Conservation (phyloP, 345 rosid species). For the Odontarrhena argentea region DNA sequence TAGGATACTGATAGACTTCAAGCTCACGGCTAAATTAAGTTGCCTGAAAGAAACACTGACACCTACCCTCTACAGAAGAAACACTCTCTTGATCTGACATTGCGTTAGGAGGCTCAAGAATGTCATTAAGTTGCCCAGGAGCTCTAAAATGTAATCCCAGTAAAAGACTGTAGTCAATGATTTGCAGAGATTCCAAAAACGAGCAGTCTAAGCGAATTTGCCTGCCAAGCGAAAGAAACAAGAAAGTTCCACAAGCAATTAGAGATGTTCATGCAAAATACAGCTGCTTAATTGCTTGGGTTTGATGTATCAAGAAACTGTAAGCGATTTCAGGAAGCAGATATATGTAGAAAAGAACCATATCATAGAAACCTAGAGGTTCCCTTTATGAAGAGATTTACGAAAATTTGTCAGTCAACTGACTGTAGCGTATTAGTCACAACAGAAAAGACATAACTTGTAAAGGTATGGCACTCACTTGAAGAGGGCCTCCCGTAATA, state of each 20-base stretch:
- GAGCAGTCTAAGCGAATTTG: slow-evolving; percentile 70
- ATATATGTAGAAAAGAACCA: background rate
- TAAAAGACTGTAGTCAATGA: slow-evolving; percentile 87
- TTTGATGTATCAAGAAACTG: slow-evolving; percentile 12
- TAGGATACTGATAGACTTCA: slow-evolving; percentile 9
- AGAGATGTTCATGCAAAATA: slow-evolving; percentile 4
- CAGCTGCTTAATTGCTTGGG: slow-evolving; percentile 10
- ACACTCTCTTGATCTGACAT: slow-evolving; percentile 46
- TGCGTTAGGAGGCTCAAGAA: slow-evolving; percentile 57
- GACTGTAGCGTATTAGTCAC: background rate
- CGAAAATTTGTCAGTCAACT: background rate
- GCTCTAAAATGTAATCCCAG: slow-evolving; percentile 87
- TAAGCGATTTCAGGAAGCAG: slow-evolving; percentile 7
- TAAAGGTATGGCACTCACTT: slow-evolving; percentile 50
- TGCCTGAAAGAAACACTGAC: slow-evolving; percentile 6
- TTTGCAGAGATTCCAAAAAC: slow-evolving; percentile 78
- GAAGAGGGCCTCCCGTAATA: slow-evolving; percentile 72
- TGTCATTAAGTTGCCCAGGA: slow-evolving; percentile 66
- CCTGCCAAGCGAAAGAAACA: slow-evolving; percentile 46
- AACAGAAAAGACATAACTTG: background rate
- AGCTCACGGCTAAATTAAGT: slow-evolving; percentile 1
- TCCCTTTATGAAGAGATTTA: background rate
- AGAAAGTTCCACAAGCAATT: slow-evolving; percentile 19
- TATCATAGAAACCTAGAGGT: slow-evolving; percentile 6
- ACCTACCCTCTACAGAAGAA: slow-evolving; percentile 56